Evolutionary conservation across 495 filamentous ascomycete genomes (phyloP), one percentile per base, ranked within the genome.

Genomic region (Aspergillus baeticus): DNA sequence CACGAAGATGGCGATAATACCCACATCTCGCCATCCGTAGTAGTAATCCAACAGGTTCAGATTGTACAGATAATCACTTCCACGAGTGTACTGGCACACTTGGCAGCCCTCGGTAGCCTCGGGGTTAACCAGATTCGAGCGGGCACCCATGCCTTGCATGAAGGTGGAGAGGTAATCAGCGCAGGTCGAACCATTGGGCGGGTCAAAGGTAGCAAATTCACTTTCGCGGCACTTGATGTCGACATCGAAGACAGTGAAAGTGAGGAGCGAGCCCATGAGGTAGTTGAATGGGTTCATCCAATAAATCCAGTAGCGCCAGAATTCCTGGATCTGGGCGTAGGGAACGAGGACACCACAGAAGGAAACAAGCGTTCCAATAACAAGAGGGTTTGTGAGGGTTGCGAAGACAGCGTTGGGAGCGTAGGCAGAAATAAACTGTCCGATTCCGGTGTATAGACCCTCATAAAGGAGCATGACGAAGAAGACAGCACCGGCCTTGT

Each of bases 221-320:
- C 75, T 77, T 2, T 68, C 55, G 35, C 81, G 72, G 74, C 88
- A 91, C 2, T 67, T 38, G 2, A 88, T 77, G 0, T 71, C 31
- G 1, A 77, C 77, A 51, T 86, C 84, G 49, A 76, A 85, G 14
- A 88, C 66, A 10, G 70, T 77, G 11, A 78, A 78, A 0, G 81
- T 77, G 33, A 90, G 57, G 67, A 89, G 77, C 36, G 77, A 77
- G 51, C 74, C 77, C 44, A 89, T 81, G 7, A 88, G 68, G 57
- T 91, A 90, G 15, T 84, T 87, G 63, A 90, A 83, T 6, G 88
- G 87, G 31, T 84, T 86, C 58, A 89, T 69, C 51, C 78, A 84
- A 70, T 90, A 90, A 58, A 88, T 86, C 88, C 87, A 90, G 80
- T 90, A 91, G 15, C 81, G 72, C 56, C 87, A 87, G 54, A 89